Evolutionary conservation across 305 asterid species (phyloP).

Genomic region (Withania somnifera): DNA sequence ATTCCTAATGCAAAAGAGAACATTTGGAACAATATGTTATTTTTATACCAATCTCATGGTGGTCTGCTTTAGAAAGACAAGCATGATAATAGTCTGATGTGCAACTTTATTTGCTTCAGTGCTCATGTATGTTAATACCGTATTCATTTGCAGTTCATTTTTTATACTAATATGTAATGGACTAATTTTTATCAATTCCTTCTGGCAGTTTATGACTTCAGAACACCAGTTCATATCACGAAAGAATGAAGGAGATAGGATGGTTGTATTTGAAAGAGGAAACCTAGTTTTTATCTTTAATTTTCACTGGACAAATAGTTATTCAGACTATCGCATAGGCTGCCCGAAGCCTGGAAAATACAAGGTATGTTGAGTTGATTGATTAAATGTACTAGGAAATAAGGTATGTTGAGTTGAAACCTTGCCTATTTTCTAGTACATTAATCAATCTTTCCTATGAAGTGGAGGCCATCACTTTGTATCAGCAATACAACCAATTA

Average conservation of each 20-base stretch:
- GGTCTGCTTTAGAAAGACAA: background rate
- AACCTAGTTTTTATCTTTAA: conserved; percentile 81
- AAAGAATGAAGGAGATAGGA: conserved; percentile 73
- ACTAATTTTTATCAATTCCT: background rate
- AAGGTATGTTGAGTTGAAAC: conserved; percentile 33
- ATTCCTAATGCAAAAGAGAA: background rate
- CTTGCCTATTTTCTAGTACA: background rate
- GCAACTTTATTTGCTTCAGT: background rate
- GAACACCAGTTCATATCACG: conserved; percentile 83
- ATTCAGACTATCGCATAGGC: conserved; percentile 74
- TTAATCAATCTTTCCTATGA: background rate
- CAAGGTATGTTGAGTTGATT: conserved; percentile 40
- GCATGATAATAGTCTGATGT: background rate
- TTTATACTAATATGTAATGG: background rate
- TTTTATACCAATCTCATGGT: background rate
- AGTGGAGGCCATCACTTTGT: background rate
- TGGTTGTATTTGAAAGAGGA: conserved; percentile 75
- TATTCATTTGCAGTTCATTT: background rate
- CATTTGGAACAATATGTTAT: background rate
- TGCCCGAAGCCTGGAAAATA: conserved; percentile 91
- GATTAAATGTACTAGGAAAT: no score
- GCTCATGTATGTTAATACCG: background rate
- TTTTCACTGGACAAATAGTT: conserved; percentile 81
- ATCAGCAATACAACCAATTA: background rate
- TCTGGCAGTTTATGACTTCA: conserved; percentile 91